These are phyloP conservation scores for Gliomastix tumulicola DNA, from an alignment of 2,329 filamentous ascomycete species.

Conservation along the genomic window DNA sequence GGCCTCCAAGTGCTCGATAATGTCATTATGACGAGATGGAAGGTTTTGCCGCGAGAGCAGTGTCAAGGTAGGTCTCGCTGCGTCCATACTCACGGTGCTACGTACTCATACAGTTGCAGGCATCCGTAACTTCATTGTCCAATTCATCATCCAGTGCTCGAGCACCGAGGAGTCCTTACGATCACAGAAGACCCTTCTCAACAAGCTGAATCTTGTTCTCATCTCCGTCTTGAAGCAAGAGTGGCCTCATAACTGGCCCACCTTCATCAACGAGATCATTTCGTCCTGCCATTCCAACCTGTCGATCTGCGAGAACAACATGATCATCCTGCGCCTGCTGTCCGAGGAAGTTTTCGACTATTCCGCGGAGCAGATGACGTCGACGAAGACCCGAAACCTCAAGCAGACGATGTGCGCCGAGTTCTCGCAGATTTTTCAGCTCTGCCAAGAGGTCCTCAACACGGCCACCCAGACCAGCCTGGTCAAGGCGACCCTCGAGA, in stretches of 20 bases:
- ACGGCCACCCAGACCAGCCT: conserved; percentile 83
- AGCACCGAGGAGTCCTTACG: conserved; percentile 82
- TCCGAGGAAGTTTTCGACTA: conserved; percentile 99
- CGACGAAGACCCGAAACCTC: conserved; percentile 87
- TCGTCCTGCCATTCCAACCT: conserved; percentile 91
- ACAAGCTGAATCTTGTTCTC: conserved; percentile 96
- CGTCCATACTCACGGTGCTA: too few species aligned
- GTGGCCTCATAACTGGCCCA: conserved; percentile 99
- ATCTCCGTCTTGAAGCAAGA: conserved; percentile 98
- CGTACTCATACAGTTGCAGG: too few species aligned
- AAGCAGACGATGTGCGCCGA: conserved; percentile 99
- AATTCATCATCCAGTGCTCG: conserved; percentile 94
- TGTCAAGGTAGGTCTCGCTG: conserved; percentile 66
- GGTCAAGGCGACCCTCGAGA: conserved; percentile 95
- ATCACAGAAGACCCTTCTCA: conserved; percentile 80
- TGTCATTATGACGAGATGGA: conserved; percentile 99
- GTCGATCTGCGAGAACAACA: conserved; percentile 99
- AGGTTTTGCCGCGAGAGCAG: conserved; percentile 91
- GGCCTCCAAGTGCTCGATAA: conserved; percentile 95
- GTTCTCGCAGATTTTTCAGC: conserved; percentile 96
- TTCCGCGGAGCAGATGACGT: conserved; percentile 99
- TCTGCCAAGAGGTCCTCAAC: conserved; percentile 91
- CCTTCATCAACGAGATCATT: conserved; percentile 99
- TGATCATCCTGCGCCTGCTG: conserved; percentile 90
- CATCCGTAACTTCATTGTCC: conserved; percentile 98